Percentiles rank a stretch among this genome's conserved stretches.
phyloP scores from a whole-genome alignment of 371 early-diverging fungal genomes.

The Rhizomucor miehei region DNA sequence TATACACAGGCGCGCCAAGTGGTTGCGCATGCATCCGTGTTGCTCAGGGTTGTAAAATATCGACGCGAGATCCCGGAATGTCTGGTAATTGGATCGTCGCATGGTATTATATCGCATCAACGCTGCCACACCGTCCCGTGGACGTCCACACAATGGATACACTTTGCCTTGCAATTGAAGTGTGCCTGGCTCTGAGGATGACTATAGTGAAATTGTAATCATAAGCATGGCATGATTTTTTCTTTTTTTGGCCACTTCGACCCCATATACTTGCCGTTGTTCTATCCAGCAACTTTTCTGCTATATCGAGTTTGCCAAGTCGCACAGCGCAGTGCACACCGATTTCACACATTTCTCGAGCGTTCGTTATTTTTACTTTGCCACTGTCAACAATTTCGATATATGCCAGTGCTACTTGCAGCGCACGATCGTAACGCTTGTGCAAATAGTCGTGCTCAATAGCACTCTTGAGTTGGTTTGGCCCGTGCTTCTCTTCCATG shows the following conservation, averaged over 20 bases:
- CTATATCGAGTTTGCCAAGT: constrained; percentile 20
- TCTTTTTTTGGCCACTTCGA: neutral
- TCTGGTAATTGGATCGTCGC: constrained; percentile 35
- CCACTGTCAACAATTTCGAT: constrained; percentile 28
- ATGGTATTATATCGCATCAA: constrained; percentile 30
- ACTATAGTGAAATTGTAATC: constrained; percentile 9
- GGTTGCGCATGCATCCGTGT: constrained; percentile 18
- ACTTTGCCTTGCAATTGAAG: constrained; percentile 28
- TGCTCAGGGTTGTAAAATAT: constrained; percentile 9
- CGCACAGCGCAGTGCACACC: constrained; percentile 39
- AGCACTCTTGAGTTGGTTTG: constrained; percentile 32
- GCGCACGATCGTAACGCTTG: constrained; percentile 35
- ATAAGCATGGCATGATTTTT: neutral
- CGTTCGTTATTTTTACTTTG: constrained; percentile 30
- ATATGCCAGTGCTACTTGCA: constrained; percentile 25
- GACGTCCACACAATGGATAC: constrained; percentile 31
- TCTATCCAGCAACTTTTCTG: constrained; percentile 25
- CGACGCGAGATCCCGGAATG: constrained; percentile 28
- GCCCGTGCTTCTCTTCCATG: constrained; percentile 43
- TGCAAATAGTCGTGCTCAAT: constrained; percentile 44
- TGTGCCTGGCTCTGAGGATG: constrained; percentile 30
- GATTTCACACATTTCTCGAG: constrained; percentile 40
- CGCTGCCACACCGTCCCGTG: constrained; percentile 27
- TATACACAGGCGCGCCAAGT: constrained; percentile 36
- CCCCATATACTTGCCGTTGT: constrained; percentile 21